Evolutionary conservation across 2,329 filamentous ascomycete genomes (phyloP), one percentile per base, ranked within the genome.

Genomic region (Colletotrichum eremochloae): DNA sequence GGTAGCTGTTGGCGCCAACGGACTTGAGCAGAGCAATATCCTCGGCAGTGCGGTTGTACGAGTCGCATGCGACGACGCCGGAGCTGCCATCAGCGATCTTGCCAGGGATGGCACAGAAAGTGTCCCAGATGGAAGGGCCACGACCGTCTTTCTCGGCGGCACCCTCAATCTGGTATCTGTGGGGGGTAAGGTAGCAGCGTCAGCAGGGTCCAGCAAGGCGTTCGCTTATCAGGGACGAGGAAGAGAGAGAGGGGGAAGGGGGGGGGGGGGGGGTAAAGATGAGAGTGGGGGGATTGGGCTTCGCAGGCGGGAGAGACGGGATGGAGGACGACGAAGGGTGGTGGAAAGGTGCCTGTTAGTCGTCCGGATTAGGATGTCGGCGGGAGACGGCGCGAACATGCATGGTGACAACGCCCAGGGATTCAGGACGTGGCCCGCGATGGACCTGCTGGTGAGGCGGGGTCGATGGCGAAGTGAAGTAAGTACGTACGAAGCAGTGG

Each of bases 121-220:
- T 92, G 83, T 97, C 94, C 94, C 94, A 97, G 81, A 97, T 96
- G 74, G 92, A 94, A 67, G 93, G 91, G 31, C 89, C 92, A 75
- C 94, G 93, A 75, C 94, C 94, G 79, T 96, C 94, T 79, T 92
- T 89, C 60, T 92, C 85, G 50, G 88, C 86, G 60, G 90, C 91
- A 70, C 94, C 94, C 85, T 97, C 94, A 76, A 97, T 93, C 81
- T 97, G 94, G 85, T 96, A 97, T 80, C 94, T 96, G 79, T 6
- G 73, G 50, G 66, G 66, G 57, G 42, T 3, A 11, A 50, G 44
- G 46, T 56, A 44, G 48, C 24, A 20, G 46, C 20, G 64, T 73
- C 42, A 74, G 73, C 61, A 67, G 53, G 53, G 40, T 69, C 20
- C 36, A 15, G 69, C 69, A 72, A 36, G 55, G 5, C 55, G 44